Conservation (phyloP, 2,329 filamentous ascomycete genomes). For the Cercospora sp. region DNA sequence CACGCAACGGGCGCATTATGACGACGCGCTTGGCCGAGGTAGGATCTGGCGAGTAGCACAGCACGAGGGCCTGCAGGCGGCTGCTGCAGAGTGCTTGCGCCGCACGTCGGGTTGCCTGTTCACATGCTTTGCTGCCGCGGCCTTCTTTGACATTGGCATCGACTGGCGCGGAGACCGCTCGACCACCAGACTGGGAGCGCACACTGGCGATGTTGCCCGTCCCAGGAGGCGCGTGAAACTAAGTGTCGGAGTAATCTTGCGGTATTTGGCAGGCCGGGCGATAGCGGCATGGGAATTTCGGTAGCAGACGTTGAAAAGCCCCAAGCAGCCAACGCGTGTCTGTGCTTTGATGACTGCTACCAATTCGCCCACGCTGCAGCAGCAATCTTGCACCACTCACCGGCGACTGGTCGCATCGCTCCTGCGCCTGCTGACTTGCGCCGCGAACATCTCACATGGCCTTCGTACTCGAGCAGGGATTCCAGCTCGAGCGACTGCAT, state of each 20-base stretch:
- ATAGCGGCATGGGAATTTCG: not conserved
- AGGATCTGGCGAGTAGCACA: not conserved
- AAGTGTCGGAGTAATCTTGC: conserved; percentile 6
- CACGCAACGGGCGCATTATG: conserved; percentile 6
- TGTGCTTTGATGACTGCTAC: conserved; percentile 11
- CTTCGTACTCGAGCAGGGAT: not conserved
- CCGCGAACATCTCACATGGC: not conserved
- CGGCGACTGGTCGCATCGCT: conserved; percentile 12
- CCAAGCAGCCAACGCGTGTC: not conserved
- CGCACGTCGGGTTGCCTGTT: not conserved
- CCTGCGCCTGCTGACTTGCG: not conserved
- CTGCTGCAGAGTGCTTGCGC: not conserved
- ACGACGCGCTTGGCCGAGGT: conserved; percentile 9
- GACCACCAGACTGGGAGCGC: not conserved
- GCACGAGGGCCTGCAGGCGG: not conserved
- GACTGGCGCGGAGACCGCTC: not conserved
- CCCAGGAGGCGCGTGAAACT: not conserved
- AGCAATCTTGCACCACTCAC: not conserved
- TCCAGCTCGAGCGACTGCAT: not conserved
- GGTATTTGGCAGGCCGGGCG: not conserved
- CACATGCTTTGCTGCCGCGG: not conserved
- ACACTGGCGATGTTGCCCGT: not conserved
- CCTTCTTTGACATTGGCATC: conserved; percentile 1
- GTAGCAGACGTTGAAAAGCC: not conserved
- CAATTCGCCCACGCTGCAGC: not conserved